A percentile compares a stretch with the other conserved stretches of the same genome.
Conservation (phyloP, 805 yeast genomes). For the Wickerhamomyces hampshirensis region DNA sequence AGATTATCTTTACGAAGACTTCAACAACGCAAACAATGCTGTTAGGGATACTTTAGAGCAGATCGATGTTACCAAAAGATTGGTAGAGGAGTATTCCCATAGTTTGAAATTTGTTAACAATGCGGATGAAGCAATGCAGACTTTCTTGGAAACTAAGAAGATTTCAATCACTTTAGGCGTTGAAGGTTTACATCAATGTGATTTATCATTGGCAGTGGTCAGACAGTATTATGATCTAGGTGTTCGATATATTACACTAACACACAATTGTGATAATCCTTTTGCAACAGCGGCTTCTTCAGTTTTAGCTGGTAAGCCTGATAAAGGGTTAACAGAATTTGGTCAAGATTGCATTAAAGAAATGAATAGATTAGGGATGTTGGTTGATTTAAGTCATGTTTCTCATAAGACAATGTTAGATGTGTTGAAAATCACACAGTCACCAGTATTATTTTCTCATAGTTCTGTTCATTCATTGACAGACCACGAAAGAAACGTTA, state of each 20-base stretch:
- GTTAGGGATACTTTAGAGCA: conserved; percentile 53
- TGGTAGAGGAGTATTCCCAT: conserved; percentile 36
- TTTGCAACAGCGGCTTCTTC: conserved; percentile 53
- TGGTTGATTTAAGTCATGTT: conserved; percentile 48
- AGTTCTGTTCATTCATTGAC: conserved; percentile 36
- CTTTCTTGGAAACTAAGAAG: conserved; percentile 27
- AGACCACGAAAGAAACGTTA: conserved; percentile 41
- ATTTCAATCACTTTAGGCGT: conserved; percentile 47
- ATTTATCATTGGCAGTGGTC: conserved; percentile 43
- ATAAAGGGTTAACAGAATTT: conserved; percentile 37
- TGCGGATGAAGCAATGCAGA: conserved; percentile 36
- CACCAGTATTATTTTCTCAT: conserved; percentile 49
- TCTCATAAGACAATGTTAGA: conserved; percentile 44
- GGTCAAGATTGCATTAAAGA: conserved; percentile 40
- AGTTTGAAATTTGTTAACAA: conserved; percentile 36
- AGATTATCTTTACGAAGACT: conserved; percentile 36
- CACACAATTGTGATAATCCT: conserved; percentile 55
- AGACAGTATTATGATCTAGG: conserved; percentile 47
- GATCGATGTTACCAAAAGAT: conserved; percentile 44
- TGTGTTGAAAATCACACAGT: conserved; percentile 32
- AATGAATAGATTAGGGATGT: conserved; percentile 50
- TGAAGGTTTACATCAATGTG: conserved; percentile 52
- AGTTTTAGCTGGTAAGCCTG: conserved; percentile 40
- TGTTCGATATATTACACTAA: conserved; percentile 48
- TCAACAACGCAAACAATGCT: conserved; percentile 37